Conservation (phyloP, 345 rosid species). For the Psidium guajava region DNA sequence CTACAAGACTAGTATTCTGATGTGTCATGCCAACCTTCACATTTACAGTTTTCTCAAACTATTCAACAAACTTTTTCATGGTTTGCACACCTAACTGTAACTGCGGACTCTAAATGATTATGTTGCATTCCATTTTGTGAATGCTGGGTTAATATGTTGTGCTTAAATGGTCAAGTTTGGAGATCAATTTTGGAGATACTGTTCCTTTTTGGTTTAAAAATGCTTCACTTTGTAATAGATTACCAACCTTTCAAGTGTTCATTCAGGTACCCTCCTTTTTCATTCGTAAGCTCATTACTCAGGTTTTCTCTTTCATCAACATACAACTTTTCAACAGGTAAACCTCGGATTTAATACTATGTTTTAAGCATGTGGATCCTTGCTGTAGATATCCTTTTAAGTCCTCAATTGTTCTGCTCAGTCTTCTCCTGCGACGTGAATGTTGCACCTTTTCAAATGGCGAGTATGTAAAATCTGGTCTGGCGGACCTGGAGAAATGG, state of each 20-base stretch:
- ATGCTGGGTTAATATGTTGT: background rate
- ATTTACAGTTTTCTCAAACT: background rate
- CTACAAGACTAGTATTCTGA: background rate
- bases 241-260: conserved; percentile 8
- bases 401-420: conserved; percentile 12
- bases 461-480: conserved; percentile 92
- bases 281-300: conserved; percentile 91
- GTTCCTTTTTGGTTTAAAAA: background rate
- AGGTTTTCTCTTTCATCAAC: conserved; percentile 94
- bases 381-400: background rate
- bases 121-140: background rate
- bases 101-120: background rate
- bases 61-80: background rate
- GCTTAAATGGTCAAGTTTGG: background rate
- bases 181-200: background rate
- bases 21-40: background rate
- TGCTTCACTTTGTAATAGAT: background rate
- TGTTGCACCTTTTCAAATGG: conserved; percentile 99
- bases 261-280: conserved; percentile 90
- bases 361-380: background rate
- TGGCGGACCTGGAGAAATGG: conserved; percentile 97
- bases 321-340: conserved; percentile 95
- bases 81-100: background rate
- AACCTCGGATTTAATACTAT: background rate
- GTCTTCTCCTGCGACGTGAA: conserved; percentile 93